Evolutionary conservation across 768 basidiomycete species (phyloP).

Genomic region (Terana coerulea): DNA sequence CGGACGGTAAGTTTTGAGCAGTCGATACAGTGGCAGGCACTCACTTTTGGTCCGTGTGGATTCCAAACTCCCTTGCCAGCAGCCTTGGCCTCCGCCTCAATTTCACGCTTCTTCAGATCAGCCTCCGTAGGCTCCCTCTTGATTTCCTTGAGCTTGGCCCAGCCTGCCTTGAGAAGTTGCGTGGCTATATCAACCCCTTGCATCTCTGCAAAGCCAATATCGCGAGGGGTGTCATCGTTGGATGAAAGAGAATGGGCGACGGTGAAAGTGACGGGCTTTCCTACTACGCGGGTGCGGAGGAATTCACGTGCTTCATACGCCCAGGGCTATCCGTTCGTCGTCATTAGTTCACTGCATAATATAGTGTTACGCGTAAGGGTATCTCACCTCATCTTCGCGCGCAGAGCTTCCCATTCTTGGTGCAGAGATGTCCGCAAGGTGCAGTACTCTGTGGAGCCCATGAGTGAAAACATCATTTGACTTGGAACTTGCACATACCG

Average conservation of each 20-base stretch:
- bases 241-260: constrained; percentile 77
- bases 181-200: constrained; percentile 66
- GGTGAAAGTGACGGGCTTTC: constrained; percentile 85
- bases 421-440: constrained; percentile 83
- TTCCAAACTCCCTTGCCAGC: constrained; percentile 86
- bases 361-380: background rate
- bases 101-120: constrained; percentile 63
- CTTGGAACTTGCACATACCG: constrained; percentile 42
- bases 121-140: constrained; percentile 83
- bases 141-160: constrained; percentile 87
- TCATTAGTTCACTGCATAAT: background rate
- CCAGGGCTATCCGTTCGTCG: constrained; percentile 55
- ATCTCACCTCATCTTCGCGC: constrained; percentile 81
- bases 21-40: background rate
- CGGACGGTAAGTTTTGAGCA: constrained; percentile 4
- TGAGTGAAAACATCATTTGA: background rate
- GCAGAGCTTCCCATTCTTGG: constrained; percentile 75
- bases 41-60: constrained; percentile 69
- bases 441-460: constrained; percentile 60
- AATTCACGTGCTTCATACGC: constrained; percentile 94
- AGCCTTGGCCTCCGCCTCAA: constrained; percentile 72
- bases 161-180: constrained; percentile 84
- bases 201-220: constrained; percentile 75
- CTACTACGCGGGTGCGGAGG: constrained; percentile 78
- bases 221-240: constrained; percentile 73